Conservation (phyloP, 257 asterid genomes). For the Nyctanthes arbortristis region DNA sequence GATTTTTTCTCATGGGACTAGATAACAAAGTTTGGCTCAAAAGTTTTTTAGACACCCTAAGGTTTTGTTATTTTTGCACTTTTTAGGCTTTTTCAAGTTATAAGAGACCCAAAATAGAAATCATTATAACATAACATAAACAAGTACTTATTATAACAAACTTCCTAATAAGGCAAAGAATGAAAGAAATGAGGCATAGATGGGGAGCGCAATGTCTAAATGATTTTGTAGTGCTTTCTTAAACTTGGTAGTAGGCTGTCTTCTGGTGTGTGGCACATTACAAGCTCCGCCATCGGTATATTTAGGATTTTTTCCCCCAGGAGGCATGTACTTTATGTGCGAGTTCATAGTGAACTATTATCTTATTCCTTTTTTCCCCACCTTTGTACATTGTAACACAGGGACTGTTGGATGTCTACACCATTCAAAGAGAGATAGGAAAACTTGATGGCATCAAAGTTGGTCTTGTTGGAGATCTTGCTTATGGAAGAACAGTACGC, state of each 20-base stretch:
- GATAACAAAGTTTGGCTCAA: background rate
- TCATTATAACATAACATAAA: background rate
- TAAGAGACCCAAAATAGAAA: background rate
- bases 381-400: constrained; percentile 25
- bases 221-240: background rate
- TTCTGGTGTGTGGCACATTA: background rate
- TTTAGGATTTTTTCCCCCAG: background rate
- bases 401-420: constrained; percentile 88
- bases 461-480: constrained; percentile 97
- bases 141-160: too few species aligned
- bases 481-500: constrained; percentile 88
- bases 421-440: constrained; percentile 85
- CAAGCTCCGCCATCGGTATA: background rate
- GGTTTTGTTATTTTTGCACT: background rate
- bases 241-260: background rate
- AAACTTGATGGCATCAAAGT: constrained; percentile 88
- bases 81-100: constrained; percentile 13
- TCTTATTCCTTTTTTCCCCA: background rate
- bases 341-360: background rate
- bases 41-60: background rate
- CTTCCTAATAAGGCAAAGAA: too few species aligned
- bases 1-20: background rate
- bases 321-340: background rate
- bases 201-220: background rate
- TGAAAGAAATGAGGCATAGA: too few species aligned